Percentiles rank a stretch among this genome's conserved stretches.
Evolutionary conservation across 2,329 filamentous ascomycete species (phyloP).

Genomic region (Curvularia lunata): DNA sequence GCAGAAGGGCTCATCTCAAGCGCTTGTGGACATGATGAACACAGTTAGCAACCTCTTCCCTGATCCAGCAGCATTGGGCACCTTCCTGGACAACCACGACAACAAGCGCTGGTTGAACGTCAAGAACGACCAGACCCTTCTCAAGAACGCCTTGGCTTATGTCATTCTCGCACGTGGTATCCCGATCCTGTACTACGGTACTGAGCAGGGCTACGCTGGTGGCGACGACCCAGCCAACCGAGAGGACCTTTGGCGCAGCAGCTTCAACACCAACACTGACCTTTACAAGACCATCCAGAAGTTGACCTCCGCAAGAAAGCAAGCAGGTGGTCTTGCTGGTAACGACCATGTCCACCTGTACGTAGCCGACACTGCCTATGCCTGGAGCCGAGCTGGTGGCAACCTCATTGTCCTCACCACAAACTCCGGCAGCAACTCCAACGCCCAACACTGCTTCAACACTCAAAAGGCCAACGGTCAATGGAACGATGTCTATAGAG

Average conservation of each 20-base stretch:
- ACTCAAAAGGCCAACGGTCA: constrained; percentile 47
- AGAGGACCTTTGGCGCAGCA: constrained; percentile 51
- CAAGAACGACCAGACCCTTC: constrained; percentile 45
- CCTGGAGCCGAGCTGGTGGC: constrained; percentile 55
- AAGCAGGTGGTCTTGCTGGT: constrained; percentile 51
- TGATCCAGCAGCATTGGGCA: constrained; percentile 46
- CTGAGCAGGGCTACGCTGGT: constrained; percentile 48
- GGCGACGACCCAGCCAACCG: constrained; percentile 49
- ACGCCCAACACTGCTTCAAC: constrained; percentile 53
- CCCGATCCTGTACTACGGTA: constrained; percentile 51
- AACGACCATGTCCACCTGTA: constrained; percentile 57
- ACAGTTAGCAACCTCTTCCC: constrained; percentile 40
- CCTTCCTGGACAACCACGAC: constrained; percentile 52
- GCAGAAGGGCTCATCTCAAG: constrained; percentile 39
- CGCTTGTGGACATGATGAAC: constrained; percentile 46
- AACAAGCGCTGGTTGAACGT: constrained; percentile 46
- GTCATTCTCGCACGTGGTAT: constrained; percentile 49
- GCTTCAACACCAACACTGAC: constrained; percentile 40
- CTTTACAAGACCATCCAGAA: constrained; percentile 41
- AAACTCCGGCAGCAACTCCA: constrained; percentile 52
- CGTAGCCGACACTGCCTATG: constrained; percentile 53
- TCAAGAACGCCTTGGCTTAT: constrained; percentile 50
- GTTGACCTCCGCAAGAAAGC: constrained; percentile 36
- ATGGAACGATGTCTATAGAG: constrained; percentile 53
- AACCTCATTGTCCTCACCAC: constrained; percentile 56